These are phyloP conservation scores for Graphium sp. DNA, from an alignment of 2,329 filamentous ascomycete genomes.

Conservation along the genomic window DNA sequence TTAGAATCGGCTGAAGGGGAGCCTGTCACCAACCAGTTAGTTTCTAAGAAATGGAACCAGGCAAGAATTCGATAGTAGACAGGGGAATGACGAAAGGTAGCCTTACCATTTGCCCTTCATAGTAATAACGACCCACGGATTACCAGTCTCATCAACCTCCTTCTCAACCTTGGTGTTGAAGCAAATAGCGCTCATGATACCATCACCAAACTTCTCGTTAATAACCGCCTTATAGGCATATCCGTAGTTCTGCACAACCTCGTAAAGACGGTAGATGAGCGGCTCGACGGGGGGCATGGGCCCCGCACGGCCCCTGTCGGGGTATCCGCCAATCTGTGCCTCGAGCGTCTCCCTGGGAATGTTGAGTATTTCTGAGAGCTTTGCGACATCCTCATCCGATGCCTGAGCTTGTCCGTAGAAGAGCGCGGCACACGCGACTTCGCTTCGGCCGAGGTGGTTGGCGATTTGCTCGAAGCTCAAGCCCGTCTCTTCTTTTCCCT, in stretches of 20 bases:
- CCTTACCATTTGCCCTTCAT: conserved; percentile 70
- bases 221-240: conserved; percentile 90
- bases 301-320: conserved; percentile 56
- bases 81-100: too few species aligned
- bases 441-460: conserved; percentile 54
- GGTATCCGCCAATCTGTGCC: conserved; percentile 52
- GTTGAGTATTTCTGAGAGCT: conserved; percentile 47
- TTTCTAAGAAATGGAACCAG: too few species aligned
- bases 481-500: conserved; percentile 58
- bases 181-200: conserved; percentile 92
- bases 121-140: conserved; percentile 72
- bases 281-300: conserved; percentile 17
- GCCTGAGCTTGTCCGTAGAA: conserved; percentile 82
- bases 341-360: conserved; percentile 40
- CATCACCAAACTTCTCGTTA: conserved; percentile 89
- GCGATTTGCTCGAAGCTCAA: conserved; percentile 70
- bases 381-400: conserved; percentile 47
- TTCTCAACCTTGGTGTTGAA: conserved; percentile 88
- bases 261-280: conserved; percentile 71
- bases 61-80: too few species aligned
- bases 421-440: conserved; percentile 72
- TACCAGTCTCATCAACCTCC: conserved; percentile 72
- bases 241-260: conserved; percentile 93
- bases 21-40: too few species aligned
- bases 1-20: too few species aligned